Evolutionary conservation across 306 rosid genomes (phyloP), one percentile per base, ranked within the genome.

Genomic region (Lupinus albus): DNA sequence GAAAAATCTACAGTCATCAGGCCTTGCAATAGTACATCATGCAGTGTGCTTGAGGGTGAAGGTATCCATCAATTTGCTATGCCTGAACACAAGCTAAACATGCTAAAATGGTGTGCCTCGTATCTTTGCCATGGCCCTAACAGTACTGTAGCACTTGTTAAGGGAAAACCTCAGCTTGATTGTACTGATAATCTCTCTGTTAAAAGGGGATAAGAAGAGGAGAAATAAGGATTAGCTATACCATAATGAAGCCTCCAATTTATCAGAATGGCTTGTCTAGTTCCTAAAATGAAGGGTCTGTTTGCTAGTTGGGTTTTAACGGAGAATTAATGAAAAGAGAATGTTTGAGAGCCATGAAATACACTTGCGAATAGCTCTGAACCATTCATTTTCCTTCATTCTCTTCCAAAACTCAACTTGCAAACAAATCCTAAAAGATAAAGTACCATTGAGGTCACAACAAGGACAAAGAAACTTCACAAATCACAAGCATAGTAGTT

Each of bases 111-210:
- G 50, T 44, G 62, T 44, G 62, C 1, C 28, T 18, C 59, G 71
- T 48, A 30, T 30, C 73, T 59, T 14, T 36, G 58, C 17, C 59
- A 36, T 6, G 7, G 44, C 6, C 70, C 47, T 76, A 51, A 21
- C 14, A 64, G 32, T 4, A n/a, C 18, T 65, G 51, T 54, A 63
- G 47, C 42, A 16, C 54, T 69, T 76, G 72, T 67, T 65, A 80
- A 48, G 52, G 68, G 55, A 20, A 45, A 45, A 49, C 35, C 25
- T 75, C 78, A 70, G 46, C 66, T 67, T 45, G 75, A 41, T 77
- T 77, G 85, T 57, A 84, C 68, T 0, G 97, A 91, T 71, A 91
- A 71, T 78, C 97, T 83, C 78, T 91, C 97, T 91, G 92, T 71
- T 73, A 30, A 71, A 72, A 72, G 67, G 20, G 62, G 51, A 8